Percentiles rank a stretch among this genome's conserved stretches.
phyloP scores from a whole-genome alignment of 768 basidiomycete species.

The Leccinum variicolor region DNA sequence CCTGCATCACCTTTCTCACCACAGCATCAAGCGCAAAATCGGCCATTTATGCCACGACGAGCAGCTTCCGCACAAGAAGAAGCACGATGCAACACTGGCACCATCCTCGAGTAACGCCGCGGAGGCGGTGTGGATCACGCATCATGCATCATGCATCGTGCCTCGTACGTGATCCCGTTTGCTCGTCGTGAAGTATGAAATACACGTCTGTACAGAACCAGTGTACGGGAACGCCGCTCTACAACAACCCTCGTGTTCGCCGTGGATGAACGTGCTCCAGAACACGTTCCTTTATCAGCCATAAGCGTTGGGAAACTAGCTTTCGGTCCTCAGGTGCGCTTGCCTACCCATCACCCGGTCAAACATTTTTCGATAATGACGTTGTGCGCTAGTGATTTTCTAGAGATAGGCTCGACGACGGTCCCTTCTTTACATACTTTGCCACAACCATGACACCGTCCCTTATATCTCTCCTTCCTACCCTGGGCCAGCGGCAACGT shows the following conservation, averaged over 20 bases:
- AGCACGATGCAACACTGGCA: constrained; percentile 31
- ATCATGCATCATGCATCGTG: too few species aligned
- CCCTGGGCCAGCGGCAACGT: constrained; percentile 10
- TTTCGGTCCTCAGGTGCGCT: constrained; percentile 73
- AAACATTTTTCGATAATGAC: neutral
- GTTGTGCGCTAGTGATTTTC: constrained; percentile 62
- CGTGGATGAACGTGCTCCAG: constrained; percentile 52
- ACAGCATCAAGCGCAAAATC: constrained; percentile 93
- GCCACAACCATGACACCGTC: constrained; percentile 49
- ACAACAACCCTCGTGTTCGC: constrained; percentile 33
- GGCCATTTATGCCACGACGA: constrained; percentile 94
- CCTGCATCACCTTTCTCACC: constrained; percentile 1
- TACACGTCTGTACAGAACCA: constrained; percentile 13
- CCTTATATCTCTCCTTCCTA: constrained; percentile 33
- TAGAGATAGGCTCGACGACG: constrained; percentile 86
- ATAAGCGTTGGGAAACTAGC: constrained; percentile 77
- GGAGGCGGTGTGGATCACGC: constrained; percentile 33
- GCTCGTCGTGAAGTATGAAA: neutral
- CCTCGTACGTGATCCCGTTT: constrained; percentile 17
- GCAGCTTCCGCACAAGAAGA: constrained; percentile 51
- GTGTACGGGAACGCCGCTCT: constrained; percentile 18
- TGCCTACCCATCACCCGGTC: neutral
- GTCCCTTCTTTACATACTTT: constrained; percentile 62
- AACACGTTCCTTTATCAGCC: constrained; percentile 62
- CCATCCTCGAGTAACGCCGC: constrained; percentile 23